phyloP scores from a whole-genome alignment of 1,284 basidiomycete genomes.

The Kalmanozyma brasiliensis region DNA sequence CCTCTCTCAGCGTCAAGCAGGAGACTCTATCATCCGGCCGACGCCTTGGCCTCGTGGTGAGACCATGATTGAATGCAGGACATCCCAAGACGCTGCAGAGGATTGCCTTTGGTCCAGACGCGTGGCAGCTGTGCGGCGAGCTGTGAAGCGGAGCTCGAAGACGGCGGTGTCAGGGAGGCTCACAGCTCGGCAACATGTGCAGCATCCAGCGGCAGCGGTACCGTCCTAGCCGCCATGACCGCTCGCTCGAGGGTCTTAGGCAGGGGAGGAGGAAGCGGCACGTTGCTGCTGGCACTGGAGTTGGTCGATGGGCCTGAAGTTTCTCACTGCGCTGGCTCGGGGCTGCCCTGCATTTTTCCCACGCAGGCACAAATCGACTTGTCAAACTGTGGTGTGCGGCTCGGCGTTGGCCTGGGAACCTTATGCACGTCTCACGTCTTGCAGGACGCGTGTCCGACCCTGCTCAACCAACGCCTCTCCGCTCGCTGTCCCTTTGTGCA shows the following conservation, averaged over 20 bases:
- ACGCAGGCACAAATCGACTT: constrained; percentile 4
- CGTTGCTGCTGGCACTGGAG: constrained; percentile 12
- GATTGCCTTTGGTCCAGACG: too few species aligned
- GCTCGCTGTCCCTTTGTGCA: not conserved
- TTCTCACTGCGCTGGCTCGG: not conserved
- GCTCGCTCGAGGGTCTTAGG: too few species aligned
- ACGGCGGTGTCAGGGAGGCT: too few species aligned
- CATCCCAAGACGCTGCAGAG: too few species aligned
- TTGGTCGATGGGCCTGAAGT: not conserved
- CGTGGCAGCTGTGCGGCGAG: too few species aligned
- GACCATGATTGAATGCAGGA: too few species aligned
- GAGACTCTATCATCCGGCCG: too few species aligned
- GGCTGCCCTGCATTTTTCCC: not conserved
- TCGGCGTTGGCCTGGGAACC: constrained; percentile 1
- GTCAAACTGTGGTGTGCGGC: not conserved
- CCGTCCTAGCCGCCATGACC: too few species aligned
- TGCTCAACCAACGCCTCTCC: constrained; percentile 1
- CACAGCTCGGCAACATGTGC: not conserved
- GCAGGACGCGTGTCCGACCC: constrained; percentile 5
- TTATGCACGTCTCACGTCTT: constrained; percentile 5
- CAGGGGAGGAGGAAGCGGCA: not conserved
- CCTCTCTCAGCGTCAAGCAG: too few species aligned
- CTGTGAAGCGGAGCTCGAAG: too few species aligned
- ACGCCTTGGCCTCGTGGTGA: too few species aligned
- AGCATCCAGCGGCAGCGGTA: too few species aligned